Evolutionary conservation across 441 rosid species (phyloP).

Genomic region (Populus hybrid): DNA sequence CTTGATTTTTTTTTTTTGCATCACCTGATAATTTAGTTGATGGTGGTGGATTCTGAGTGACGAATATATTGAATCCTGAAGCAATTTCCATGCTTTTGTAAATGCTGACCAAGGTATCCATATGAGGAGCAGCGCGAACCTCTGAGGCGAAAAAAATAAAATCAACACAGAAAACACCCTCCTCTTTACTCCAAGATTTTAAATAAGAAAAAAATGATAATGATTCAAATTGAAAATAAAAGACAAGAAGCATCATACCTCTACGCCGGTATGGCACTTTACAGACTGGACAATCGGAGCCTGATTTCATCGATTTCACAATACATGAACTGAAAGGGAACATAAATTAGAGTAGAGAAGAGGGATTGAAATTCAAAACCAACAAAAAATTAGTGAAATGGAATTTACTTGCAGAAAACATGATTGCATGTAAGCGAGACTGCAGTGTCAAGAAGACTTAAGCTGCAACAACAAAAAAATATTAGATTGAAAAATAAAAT

Average conservation of each 20-base stretch:
- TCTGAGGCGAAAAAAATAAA: constrained; percentile 33
- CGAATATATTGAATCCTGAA: constrained; percentile 63
- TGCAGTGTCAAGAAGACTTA: constrained; percentile 62
- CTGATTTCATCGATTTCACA: constrained; percentile 68
- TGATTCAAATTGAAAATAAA: neutral
- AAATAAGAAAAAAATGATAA: neutral
- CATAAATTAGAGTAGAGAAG: neutral
- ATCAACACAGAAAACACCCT: neutral
- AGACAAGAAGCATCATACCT: constrained; percentile 36
- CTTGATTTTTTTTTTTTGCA: neutral
- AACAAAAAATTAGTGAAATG: neutral
- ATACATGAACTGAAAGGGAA: constrained; percentile 58
- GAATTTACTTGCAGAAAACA: constrained; percentile 83
- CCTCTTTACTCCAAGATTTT: neutral
- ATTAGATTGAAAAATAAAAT: neutral
- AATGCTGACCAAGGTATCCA: constrained; percentile 86
- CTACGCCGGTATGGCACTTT: constrained; percentile 70
- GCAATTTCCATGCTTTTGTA: constrained; percentile 89
- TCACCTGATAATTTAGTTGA: constrained; percentile 46
- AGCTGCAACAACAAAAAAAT: constrained; percentile 40
- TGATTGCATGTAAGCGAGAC: constrained; percentile 83
- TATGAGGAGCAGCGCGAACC: constrained; percentile 82
- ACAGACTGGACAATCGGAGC: constrained; percentile 76
- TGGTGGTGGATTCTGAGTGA: constrained; percentile 39
- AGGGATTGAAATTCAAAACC: neutral